phyloP scores from a whole-genome alignment of 2,329 filamentous ascomycete genomes.

The Cladorrhinum sp. region DNA sequence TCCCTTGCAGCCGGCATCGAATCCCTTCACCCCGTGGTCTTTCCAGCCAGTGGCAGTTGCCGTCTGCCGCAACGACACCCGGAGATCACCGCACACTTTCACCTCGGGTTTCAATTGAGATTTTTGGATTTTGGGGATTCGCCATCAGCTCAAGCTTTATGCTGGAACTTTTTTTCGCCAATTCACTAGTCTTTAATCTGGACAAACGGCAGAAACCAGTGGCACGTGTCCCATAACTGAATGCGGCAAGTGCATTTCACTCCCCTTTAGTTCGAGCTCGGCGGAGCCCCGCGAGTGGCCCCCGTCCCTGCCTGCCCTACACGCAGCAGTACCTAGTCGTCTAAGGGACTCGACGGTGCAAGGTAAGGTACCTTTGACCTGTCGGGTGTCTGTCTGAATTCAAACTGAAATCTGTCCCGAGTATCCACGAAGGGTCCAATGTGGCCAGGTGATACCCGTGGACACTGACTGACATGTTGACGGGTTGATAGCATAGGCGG shows the following conservation, averaged over 20 bases:
- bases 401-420: not conserved
- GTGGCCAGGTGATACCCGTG: too few relatives aligned
- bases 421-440: too few relatives aligned
- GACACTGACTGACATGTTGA: not conserved
- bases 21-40: not conserved
- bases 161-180: not conserved
- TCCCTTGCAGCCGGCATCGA: not conserved
- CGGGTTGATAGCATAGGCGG: not conserved
- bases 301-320: not conserved
- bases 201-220: not conserved
- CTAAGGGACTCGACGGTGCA: not conserved
- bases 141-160: not conserved
- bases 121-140: not conserved
- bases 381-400: not conserved
- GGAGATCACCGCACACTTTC: not conserved
- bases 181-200: not conserved
- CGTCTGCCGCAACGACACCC: not conserved
- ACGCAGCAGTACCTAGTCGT: not conserved
- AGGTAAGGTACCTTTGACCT: too few relatives aligned
- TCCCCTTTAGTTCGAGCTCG: not conserved
- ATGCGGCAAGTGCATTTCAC: not conserved
- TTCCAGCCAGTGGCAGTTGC: not conserved
- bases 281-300: not conserved
- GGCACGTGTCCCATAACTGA: not conserved
- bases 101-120: not conserved